Evolutionary conservation across 208 protist species (phyloP), one percentile per base, ranked within the genome.

Genomic region (Acanthamoeba culbertsoni): DNA sequence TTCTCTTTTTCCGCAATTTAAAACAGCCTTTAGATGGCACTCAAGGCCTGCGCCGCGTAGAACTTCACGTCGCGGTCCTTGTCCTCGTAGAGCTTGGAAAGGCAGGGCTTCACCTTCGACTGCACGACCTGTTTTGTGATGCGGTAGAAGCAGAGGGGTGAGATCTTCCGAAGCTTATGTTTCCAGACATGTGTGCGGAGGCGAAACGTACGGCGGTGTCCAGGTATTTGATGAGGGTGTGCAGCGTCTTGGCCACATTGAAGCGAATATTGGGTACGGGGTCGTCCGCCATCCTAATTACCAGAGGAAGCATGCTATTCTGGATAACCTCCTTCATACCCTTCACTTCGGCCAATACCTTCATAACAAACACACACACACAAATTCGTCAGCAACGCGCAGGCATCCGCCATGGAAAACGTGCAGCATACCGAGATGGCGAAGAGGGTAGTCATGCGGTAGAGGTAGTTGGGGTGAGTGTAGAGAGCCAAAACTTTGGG

Each of bases 231-330:
- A 94, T 90, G 63, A 97, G 42, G 43, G n/a, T 48, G 45, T 95
- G 84, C 26, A 98, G 94, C 26, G 97, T 97, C 90, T 97, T 97
- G 37, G 96, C 96, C 20, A 96, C 97, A 93, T 98, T 98, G 91
- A 98, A 98, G 68, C 97, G 94, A 31, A 98, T 96, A 91, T 98
- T 98, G 89, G 98, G 96, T 12, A 98, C 97, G 16, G 94, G 40
- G 79, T 98, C 98, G 10, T 51, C 31, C 14, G 94, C 93, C 93
- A 98, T 94, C n/a, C 93, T 88, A 28, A 95, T n/a, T 2, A 96
- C 86, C 8, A 97, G 71, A 14, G 96, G 97, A 16, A 98, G 62
- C 77, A 98, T 94, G 10, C 68, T 82, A 20, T 86, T 43, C 0
- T 59, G 16, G 48, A 97, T 95, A 4, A 97, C 65, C 42, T 91